A percentile compares a stretch with the other conserved stretches of the same genome.
phyloP scores from a whole-genome alignment of 2,329 filamentous ascomycete genomes.

The Triangularia verruculosa region DNA sequence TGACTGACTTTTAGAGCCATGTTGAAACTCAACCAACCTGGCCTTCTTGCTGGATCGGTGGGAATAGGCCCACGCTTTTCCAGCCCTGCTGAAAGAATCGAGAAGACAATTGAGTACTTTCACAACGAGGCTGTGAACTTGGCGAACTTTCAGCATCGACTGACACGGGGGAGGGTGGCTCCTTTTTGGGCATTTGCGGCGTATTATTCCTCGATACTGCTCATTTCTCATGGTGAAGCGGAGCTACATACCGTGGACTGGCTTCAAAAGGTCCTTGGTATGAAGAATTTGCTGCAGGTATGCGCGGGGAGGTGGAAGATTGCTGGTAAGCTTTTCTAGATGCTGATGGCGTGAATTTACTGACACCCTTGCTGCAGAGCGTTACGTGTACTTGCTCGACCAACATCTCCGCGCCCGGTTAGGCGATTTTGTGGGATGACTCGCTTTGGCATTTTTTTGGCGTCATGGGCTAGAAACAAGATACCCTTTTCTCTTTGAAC shows the following conservation, averaged over 20 bases:
- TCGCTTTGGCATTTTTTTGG: neutral
- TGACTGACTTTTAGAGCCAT: constrained; percentile 27
- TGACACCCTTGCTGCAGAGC: constrained; percentile 9
- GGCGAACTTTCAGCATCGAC: constrained; percentile 11
- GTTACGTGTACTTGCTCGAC: constrained; percentile 22
- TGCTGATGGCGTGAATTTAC: neutral
- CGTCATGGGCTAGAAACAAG: neutral
- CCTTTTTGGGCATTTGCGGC: constrained; percentile 29
- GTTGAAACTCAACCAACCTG: constrained; percentile 31
- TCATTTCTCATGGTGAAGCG: constrained; percentile 28
- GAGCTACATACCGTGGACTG: constrained; percentile 26
- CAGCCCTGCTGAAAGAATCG: constrained; percentile 24
- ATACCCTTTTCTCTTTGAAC: neutral
- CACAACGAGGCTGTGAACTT: constrained; percentile 24
- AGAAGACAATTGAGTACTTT: constrained; percentile 26
- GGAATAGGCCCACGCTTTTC: constrained; percentile 13
- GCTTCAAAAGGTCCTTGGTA: constrained; percentile 26
- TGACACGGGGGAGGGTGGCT: constrained; percentile 20
- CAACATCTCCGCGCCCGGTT: constrained; percentile 15
- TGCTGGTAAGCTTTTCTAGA: constrained; percentile 25
- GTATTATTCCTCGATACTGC: constrained; percentile 28
- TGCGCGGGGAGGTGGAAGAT: constrained; percentile 30
- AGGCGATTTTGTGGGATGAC: neutral
- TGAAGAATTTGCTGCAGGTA: constrained; percentile 25
- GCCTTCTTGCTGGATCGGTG: constrained; percentile 21